Percentiles rank a stretch among this genome's conserved stretches.
Evolutionary conservation across 495 filamentous ascomycete genomes (phyloP).

Genomic region (Chaetomium fimeti): DNA sequence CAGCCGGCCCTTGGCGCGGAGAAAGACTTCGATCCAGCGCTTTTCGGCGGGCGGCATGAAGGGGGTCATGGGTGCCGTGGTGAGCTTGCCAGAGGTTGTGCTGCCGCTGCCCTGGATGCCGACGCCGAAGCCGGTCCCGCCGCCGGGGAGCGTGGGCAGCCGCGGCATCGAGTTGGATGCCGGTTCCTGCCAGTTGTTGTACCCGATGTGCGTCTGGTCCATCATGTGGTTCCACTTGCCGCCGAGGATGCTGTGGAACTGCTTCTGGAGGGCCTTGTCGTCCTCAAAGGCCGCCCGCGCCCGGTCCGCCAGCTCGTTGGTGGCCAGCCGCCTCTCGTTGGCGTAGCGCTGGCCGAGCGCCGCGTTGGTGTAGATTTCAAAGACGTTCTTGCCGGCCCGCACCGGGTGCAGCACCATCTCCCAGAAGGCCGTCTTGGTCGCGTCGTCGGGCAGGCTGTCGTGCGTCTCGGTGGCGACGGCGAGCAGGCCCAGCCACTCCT

Average conservation of each 20-base stretch:
- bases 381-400: constrained; percentile 48
- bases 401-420: constrained; percentile 62
- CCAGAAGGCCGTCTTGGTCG: constrained; percentile 53
- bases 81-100: constrained; percentile 49
- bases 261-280: constrained; percentile 53
- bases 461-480: constrained; percentile 50
- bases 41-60: constrained; percentile 44
- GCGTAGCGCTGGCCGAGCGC: constrained; percentile 29
- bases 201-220: constrained; percentile 37
- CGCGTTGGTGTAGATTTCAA: constrained; percentile 38
- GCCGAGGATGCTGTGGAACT: constrained; percentile 55
- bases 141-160: constrained; percentile 45
- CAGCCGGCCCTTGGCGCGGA: constrained; percentile 51
- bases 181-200: constrained; percentile 55
- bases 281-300: constrained; percentile 54
- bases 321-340: constrained; percentile 30
- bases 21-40: constrained; percentile 60
- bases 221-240: constrained; percentile 63
- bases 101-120: constrained; percentile 57
- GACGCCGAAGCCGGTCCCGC: constrained; percentile 50
- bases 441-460: constrained; percentile 39
- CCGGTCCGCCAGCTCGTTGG: constrained; percentile 51
- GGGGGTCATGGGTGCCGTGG: constrained; percentile 51
- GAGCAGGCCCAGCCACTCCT: constrained; percentile 54
- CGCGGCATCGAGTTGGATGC: constrained; percentile 53